Evolutionary conservation across 768 basidiomycete species (phyloP), one percentile per base, ranked within the genome.

Genomic region (Auricularia cornea): DNA sequence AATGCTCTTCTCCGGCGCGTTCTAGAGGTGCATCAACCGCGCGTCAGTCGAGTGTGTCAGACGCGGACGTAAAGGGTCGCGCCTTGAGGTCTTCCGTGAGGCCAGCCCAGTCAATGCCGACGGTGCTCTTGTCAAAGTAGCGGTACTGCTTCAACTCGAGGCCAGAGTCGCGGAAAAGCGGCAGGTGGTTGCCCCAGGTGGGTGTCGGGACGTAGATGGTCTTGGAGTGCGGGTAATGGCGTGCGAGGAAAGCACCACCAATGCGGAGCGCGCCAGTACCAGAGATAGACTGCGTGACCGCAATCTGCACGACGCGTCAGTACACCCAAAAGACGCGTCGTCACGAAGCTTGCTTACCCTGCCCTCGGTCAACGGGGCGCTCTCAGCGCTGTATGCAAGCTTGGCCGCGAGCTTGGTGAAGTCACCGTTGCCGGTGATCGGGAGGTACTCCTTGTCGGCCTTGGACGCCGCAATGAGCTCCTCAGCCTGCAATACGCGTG

Each of bases 241-340:
- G 87, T 28, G 86, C 88, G 35, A 98, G 77, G 83, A 99, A 98
- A 32, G 89, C 88, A 66, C 87, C 94, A 59, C 94, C 97, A 74
- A 98, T 92, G 69, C 97, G 85, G 67, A 98, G 89, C 54, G 97
- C 97, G 69, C 97, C 97, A 14, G 97, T 99, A 16, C 97, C 97
- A 31, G 96, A 98, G 74, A 98, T 95, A 62, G 94, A 88, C 75
- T 99, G 97, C 12, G 93, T 89, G 61, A 90, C 82, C 29, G 92
- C 84, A 70, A 95, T 81, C 90, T 95, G 68, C 61, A 56, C 63
- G 59, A 61, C 23, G 44, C 32, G 60, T 57, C 60, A 62, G 29
- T 26, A 3, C 20, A n/a, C 3, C 11, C 54, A 28, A 26, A 1
- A 1, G 8, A 16, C 26, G 1, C 54, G 16, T 26, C 29, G 54